Base-by-base conservation (phyloP, 2,329 filamentous ascomycete genomes). In the Chrysoporthe puriensis region DNA sequence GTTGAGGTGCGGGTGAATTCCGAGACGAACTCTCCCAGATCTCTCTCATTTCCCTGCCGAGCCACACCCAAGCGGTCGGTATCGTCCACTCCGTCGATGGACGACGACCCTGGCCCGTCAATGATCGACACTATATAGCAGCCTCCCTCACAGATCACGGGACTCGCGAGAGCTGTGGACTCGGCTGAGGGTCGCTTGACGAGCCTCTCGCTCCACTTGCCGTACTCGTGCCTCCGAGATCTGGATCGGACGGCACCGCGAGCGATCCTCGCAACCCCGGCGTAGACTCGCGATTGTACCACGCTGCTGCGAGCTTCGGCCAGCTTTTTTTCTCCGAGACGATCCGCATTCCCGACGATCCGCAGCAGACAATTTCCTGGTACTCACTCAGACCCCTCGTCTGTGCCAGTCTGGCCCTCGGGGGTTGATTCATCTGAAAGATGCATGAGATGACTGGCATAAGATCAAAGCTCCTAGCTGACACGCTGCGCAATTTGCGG, bases 11-110 rank as follows among this genome's bases (percentile, higher is more conserved):
- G 46, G 40, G 6, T 62, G 60, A 21, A 16, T 26, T 42, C 58
- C 58, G 42, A 48, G 18, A 36, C 59, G 44, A 50, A 32, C 59
- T 62, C 44, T 62, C 44, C 32, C 21, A 21, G 21, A 36, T 62
- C 59, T 34, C 18, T 18, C n/a, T 21, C 26, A 52, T 52, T 52
- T 52, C 48, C 34, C 36, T 59, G 18, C 56, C 40, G 18, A 9
- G n/a, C 7, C 36, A 59, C 11, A 21, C 26, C 26, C 54, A 26
- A 36, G 52, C 32, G 16, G 0, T 40, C 54, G 54, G 54, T 57
- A 48, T 14, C 26, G 43, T 26, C 59, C 43, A 48, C 11, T 36
- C 26, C 40, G 14, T 48, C 32, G 34, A 57, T 57, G 32, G 16
- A 40, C 34, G 26, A 34, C 52, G 54, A 46, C 32, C 54, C 32